Evolutionary conservation across 306 rosid genomes (phyloP), one percentile per base, ranked within the genome.

Genomic region (Canavalia gladiata): DNA sequence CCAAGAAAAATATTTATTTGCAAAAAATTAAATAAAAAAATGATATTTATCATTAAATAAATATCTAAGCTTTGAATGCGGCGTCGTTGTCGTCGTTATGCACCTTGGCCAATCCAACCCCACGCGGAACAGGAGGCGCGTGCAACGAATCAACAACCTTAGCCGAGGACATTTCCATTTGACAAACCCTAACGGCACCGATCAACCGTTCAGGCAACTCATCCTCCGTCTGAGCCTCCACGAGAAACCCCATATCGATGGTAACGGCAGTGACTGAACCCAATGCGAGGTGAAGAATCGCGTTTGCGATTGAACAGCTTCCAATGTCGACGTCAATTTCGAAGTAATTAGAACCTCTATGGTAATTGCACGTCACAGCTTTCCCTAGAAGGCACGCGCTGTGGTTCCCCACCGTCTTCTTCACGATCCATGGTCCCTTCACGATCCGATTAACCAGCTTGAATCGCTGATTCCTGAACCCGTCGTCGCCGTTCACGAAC

Each of bases 391-490:
- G 75, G 3, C 98, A 94, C 42, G 97, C 98, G 28, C 93, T 79
- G 85, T 94, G 83, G 59, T 77, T 94, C 55, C 98, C 98, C 34
- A 91, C 97, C 72, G 97, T 84, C 33, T 90, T 92, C 88, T 89
- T 93, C 55, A 94, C 93, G 57, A 94, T 90, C 98, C 98, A 94
- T 58, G 98, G 97, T 2, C 98, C 98, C 29, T 91, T 94, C 59
- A 84, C 97, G 83, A 94, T 94, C 84, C 97, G 90, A 84, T 91
- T 94, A 86, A 94, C 97, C 70, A 94, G 60, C 81, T 94, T 94
- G 74, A 94, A 84, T 87, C 97, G 90, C 80, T 94, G 97, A 72
- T 94, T 92, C 60, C 97, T 73, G 89, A 91, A 94, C 2, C 88
- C 46, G 30, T 94, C 97, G 47, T 94, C 97, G 11, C 98, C 97